Percentiles rank a stretch among this genome's conserved stretches.
Evolutionary conservation across 1,284 basidiomycete species (phyloP).

Genomic region (Ustilago shanxiensis): DNA sequence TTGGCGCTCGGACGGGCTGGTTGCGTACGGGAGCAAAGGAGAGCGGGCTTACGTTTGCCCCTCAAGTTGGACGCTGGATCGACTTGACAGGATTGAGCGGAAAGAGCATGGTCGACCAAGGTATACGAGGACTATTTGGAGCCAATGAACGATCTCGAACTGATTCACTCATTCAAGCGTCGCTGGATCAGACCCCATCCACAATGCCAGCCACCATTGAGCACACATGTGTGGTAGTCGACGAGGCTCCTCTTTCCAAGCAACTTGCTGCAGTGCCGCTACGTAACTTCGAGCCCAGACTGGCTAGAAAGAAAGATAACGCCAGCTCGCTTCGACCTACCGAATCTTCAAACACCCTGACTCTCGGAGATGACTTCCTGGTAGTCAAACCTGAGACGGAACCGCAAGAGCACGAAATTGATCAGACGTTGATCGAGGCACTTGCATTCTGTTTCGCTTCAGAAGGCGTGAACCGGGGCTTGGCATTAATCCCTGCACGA

Average conservation of each 20-base stretch:
- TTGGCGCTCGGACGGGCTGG: conserved; percentile 68
- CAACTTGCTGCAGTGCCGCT: conserved; percentile 31
- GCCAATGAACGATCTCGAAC: conserved; percentile 30
- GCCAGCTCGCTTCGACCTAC: background rate
- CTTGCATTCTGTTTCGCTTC: conserved; percentile 63
- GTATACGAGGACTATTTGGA: conserved; percentile 47
- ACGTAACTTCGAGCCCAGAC: conserved; percentile 47
- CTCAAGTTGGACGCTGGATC: conserved; percentile 63
- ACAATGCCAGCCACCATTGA: conserved; percentile 57
- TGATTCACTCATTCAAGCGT: conserved; percentile 31
- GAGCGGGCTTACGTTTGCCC: conserved; percentile 31
- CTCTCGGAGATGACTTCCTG: conserved; percentile 10
- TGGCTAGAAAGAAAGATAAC: conserved; percentile 25
- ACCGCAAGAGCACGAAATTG: conserved; percentile 53
- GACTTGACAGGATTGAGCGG: conserved; percentile 65
- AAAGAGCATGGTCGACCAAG: conserved; percentile 45
- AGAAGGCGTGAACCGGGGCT: conserved; percentile 51
- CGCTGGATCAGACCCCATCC: conserved; percentile 25
- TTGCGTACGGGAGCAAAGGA: conserved; percentile 61
- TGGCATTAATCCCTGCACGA: conserved; percentile 63
- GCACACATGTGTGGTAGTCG: conserved; percentile 65
- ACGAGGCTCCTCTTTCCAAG: conserved; percentile 45
- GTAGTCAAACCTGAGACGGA: conserved; percentile 28
- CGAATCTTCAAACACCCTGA: background rate
- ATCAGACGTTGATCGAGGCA: conserved; percentile 56